Conservation (phyloP, 1,284 basidiomycete genomes). For the Heterobasidion annosum region DNA sequence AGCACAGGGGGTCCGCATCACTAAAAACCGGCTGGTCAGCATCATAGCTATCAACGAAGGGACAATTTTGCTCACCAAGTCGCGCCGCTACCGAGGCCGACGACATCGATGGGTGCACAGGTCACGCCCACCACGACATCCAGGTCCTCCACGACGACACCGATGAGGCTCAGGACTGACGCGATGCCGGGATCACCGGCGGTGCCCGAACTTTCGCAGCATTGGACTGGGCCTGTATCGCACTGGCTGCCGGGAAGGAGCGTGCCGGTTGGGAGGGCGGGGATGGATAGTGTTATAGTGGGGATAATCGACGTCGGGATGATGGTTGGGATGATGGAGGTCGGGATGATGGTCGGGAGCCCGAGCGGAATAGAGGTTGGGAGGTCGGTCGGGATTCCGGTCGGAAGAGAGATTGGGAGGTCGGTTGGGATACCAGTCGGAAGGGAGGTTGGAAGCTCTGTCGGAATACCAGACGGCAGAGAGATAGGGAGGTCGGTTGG, state of each 20-base stretch:
- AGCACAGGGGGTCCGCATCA: not conserved
- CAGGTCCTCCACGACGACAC: not conserved
- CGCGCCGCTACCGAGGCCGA: not conserved
- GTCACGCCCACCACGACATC: not conserved
- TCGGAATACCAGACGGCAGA: not conserved
- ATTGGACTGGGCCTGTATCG: not conserved
- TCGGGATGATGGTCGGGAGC: too few species aligned
- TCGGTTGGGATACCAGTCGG: not conserved
- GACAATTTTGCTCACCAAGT: not conserved
- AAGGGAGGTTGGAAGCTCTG: not conserved
- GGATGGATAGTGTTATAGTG: not conserved
- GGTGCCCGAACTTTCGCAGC: not conserved
- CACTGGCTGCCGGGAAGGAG: not conserved
- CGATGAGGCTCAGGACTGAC: not conserved
- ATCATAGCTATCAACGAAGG: not conserved
- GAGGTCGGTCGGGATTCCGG: too few species aligned
- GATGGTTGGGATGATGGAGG: too few species aligned
- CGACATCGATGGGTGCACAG: not conserved
- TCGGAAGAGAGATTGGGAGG: not conserved
- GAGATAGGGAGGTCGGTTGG: not conserved
- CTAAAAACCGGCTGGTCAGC: not conserved
- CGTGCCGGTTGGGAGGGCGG: not conserved
- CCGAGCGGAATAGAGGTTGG: too few species aligned
- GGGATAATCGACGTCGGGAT: not conserved
- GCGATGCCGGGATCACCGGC: not conserved